Evolutionary conservation across 441 rosid genomes (phyloP).

Genomic region (Populus trichocarpa): DNA sequence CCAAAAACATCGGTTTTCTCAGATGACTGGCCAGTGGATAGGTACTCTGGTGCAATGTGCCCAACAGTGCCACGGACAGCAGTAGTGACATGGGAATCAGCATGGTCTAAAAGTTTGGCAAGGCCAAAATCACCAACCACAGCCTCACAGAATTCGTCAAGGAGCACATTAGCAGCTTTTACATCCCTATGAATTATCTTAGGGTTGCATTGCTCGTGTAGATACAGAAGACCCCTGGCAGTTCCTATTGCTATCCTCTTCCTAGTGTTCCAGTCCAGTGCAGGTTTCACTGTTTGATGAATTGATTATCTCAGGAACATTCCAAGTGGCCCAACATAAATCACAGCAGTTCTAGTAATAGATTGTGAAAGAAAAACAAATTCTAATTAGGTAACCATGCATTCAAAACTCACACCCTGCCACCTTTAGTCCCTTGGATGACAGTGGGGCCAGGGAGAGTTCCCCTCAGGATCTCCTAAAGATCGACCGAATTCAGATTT

Average conservation of each 20-base stretch:
- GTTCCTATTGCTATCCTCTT: constrained; percentile 84
- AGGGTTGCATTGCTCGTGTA: constrained; percentile 94
- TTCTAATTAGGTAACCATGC: not conserved
- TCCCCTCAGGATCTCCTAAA: not conserved
- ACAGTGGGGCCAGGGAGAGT: not conserved
- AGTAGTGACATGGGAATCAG: constrained; percentile 85
- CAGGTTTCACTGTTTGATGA: constrained; percentile 52
- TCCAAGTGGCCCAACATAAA: not conserved
- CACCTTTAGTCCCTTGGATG: not conserved
- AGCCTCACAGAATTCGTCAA: constrained; percentile 76
- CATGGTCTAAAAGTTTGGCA: constrained; percentile 83
- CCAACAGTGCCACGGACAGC: constrained; percentile 93
- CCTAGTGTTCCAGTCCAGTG: constrained; percentile 81
- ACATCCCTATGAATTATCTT: too few species aligned
- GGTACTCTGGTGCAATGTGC: too few species aligned
- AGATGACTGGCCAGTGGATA: too few species aligned
- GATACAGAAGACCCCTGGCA: constrained; percentile 73
- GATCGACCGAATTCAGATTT: not conserved
- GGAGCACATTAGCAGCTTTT: constrained; percentile 80
- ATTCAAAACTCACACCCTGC: not conserved
- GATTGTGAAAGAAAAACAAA: not conserved
- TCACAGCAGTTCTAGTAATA: not conserved
- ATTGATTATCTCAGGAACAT: not conserved
- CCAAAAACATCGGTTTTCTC: constrained; percentile 60
- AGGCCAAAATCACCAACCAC: constrained; percentile 90